Evolutionary conservation across 805 yeast genomes (phyloP), one percentile per base, ranked within the genome.

Genomic region (Kazachstania africana): DNA sequence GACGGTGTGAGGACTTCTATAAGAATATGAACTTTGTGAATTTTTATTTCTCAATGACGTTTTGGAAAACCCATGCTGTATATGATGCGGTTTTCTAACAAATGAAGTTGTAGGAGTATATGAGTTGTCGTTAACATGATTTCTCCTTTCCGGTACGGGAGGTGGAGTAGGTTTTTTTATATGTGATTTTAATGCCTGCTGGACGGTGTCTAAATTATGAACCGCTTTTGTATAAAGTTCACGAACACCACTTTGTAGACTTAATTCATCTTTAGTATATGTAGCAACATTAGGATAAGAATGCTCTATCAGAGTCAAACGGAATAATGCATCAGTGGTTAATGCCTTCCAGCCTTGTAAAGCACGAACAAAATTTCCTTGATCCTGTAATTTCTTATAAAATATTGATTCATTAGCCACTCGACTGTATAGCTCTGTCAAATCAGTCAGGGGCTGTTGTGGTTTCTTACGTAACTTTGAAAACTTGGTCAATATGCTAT

Each of bases 341-440:
- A 80, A 54, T 2, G 74, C 61, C 40, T 74, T 78, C 87, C 88
- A 78, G 3, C 87, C 87, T 36, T 68, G 70, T 14, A 77, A 54
- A 2, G 85, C 79, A 12, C 67, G 71, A 30, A 63, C 68, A 27
- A 63, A 51, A 14, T 67, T 63, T 21, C 65, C 60, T 13, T 61
- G 58, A 36, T 78, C 78, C 44, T 79, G 85, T 13, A 73, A 48
- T 3, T 72, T 62, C 30, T 75, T 47, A 50, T 75, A 72, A 37
- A 65, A 60, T 31, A 78, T 62, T 4, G 82, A 66, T 36, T 60
- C 63, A 43, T 70, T 70, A 30, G 82, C 78, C 30, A 72, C 63
- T 36, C 72, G 78, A 40, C 71, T 67, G 52, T 78, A 78, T 1
- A 77, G 52, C 31, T 68, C 74, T 28, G 73, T 65, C 15, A 79